These are phyloP conservation scores for Penicillium ochrochloron DNA, from an alignment of 495 filamentous ascomycete genomes.

Conservation along the genomic window DNA sequence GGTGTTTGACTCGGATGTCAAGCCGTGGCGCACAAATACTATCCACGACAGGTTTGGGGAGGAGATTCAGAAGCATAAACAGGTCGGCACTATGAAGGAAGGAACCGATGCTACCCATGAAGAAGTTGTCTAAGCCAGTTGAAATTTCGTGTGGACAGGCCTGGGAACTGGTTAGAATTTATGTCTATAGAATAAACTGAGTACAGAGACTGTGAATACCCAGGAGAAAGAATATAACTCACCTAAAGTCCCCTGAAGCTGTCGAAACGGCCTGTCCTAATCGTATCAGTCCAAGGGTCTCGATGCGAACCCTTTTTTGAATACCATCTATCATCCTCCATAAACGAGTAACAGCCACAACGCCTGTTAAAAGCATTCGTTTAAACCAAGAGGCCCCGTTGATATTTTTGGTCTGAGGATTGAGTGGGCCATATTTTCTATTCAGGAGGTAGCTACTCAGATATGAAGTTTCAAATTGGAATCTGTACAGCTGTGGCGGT, in stretches of 20 bases:
- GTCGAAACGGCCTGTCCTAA: no score
- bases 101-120: constrained; percentile 22
- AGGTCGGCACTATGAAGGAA: constrained; percentile 7
- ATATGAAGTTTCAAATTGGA: not conserved
- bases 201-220: no score
- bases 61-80: constrained; percentile 32
- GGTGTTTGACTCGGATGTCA: constrained; percentile 39
- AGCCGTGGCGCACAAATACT: constrained; percentile 35
- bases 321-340: no score
- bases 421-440: not conserved
- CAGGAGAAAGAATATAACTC: no score
- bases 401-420: no score
- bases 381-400: not conserved
- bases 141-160: not conserved
- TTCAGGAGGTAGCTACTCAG: not conserved
- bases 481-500: not conserved
- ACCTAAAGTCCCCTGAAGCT: no score
- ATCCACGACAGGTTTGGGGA: constrained; percentile 35
- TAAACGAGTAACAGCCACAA: no score
- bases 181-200: not conserved
- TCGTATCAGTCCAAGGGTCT: no score
- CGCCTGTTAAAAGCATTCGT: no score
- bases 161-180: not conserved
- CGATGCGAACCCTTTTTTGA: no score
- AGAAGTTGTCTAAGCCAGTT: constrained; percentile 24